Evolutionary conservation across 202 grass and related monocot genomes (phyloP).

Genomic region (Brachypodium distachyon): DNA sequence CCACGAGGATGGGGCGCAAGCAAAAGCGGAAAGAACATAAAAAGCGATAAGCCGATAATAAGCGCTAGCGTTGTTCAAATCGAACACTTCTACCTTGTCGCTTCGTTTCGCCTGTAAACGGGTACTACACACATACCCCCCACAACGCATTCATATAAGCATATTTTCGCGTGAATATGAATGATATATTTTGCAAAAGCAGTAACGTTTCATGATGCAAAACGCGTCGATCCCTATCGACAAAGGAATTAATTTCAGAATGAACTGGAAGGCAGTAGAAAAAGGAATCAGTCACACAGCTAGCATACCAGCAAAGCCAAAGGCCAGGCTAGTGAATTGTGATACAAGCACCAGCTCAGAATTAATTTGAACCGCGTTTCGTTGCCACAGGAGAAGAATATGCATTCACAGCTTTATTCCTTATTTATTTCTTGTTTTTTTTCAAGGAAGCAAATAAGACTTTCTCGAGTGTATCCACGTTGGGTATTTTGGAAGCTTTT

Average conservation of each 20-base stretch:
- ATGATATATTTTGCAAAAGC: slow-evolving; percentile 12
- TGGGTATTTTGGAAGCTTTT: not conserved
- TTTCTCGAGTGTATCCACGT: not conserved
- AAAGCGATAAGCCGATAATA: not conserved
- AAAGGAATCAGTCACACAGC: too few species aligned
- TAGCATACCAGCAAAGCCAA: not conserved
- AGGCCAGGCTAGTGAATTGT: not conserved
- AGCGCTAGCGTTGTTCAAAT: slow-evolving; percentile 9
- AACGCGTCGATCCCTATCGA: not conserved
- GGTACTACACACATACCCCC: too few species aligned
- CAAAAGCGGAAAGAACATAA: not conserved
- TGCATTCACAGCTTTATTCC: too few species aligned
- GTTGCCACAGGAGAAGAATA: not conserved
- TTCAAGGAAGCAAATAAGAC: not conserved
- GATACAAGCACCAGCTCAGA: not conserved
- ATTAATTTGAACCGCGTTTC: not conserved
- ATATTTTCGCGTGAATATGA: not conserved
- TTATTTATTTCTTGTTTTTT: too few species aligned
- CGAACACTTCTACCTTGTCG: slow-evolving; percentile 31
- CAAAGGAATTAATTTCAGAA: not conserved
- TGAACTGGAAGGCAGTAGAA: slow-evolving; percentile 1
- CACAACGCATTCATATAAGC: too few species aligned
- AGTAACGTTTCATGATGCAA: too few species aligned
- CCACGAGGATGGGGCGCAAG: not conserved
- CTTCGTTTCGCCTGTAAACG: not conserved